phyloP scores from a whole-genome alignment of 352 stramenopile genomes.

The Paralagenidium karlingii region DNA sequence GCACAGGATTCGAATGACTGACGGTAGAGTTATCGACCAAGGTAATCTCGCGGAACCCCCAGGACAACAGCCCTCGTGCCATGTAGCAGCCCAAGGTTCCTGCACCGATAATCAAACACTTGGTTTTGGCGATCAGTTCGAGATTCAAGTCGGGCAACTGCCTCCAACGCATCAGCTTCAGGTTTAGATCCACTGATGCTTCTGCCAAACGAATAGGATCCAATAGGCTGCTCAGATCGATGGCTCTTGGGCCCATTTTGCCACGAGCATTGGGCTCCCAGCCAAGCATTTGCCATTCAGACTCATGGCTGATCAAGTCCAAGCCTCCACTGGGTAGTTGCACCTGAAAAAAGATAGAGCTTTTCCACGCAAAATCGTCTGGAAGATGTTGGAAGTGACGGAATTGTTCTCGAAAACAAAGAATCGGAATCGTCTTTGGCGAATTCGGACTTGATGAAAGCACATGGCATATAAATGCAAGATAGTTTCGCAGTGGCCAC shows the following conservation, averaged over 20 bases:
- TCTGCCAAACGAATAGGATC: constrained; percentile 86
- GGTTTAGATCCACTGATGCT: constrained; percentile 96
- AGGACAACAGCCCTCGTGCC: constrained; percentile 90
- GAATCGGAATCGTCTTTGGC: constrained; percentile 19
- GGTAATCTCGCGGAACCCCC: constrained; percentile 95
- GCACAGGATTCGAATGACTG: constrained; percentile 96
- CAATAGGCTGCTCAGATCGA: constrained; percentile 58
- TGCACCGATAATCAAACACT: constrained; percentile 92
- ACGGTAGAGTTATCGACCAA: constrained; percentile 97
- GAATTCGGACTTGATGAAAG: constrained; percentile 21
- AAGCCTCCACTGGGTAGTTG: constrained; percentile 10
- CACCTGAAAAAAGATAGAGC: constrained; percentile 48
- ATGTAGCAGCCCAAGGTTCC: constrained; percentile 97
- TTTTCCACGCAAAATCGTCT: constrained; percentile 32
- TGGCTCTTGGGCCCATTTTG: constrained; percentile 58
- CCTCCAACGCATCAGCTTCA: constrained; percentile 98
- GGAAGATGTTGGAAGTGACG: constrained; percentile 23
- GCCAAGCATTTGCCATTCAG: constrained; percentile 27
- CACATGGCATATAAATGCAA: too few relatives aligned
- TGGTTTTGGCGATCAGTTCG: constrained; percentile 79
- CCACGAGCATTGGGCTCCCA: constrained; percentile 68
- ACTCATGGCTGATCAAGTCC: constrained; percentile 7
- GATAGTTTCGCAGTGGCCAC: constrained; percentile 84
- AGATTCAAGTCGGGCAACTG: constrained; percentile 92
- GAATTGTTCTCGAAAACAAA: constrained; percentile 66